Evolutionary conservation across 495 filamentous ascomycete species (phyloP).

Genomic region (Lophiostoma macrostomum): DNA sequence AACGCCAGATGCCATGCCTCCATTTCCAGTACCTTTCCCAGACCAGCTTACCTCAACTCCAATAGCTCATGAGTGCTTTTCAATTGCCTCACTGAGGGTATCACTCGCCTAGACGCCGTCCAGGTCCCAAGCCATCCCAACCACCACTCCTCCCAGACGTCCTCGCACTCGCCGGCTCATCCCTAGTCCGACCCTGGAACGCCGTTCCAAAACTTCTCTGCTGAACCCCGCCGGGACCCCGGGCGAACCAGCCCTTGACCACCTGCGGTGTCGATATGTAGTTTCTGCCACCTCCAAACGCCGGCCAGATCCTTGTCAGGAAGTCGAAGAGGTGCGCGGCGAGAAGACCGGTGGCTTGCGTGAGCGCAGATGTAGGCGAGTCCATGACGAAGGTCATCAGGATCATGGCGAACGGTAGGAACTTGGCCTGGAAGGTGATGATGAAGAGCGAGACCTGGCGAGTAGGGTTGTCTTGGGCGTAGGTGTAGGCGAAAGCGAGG

Average conservation of each 20-base stretch:
- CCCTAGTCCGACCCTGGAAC: constrained; percentile 31
- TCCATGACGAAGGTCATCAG: constrained; percentile 60
- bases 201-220: constrained; percentile 60
- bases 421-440: constrained; percentile 70
- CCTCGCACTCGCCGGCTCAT: constrained; percentile 26
- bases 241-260: constrained; percentile 59
- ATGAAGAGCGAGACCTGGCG: constrained; percentile 68
- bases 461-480: constrained; percentile 75
- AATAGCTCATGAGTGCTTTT: no score
- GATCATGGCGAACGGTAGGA: constrained; percentile 74
- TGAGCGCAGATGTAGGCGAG: constrained; percentile 47
- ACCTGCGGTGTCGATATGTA: constrained; percentile 65
- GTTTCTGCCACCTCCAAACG: constrained; percentile 75
- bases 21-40: no score
- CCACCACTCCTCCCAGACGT: constrained; percentile 37
- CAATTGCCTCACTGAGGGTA: no score
- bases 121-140: constrained; percentile 66
- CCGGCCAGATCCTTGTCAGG: constrained; percentile 74
- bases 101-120: constrained; percentile 60
- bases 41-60: no score
- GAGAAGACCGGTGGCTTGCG: constrained; percentile 66
- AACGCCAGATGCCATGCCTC: no score
- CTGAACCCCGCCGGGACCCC: constrained; percentile 40
- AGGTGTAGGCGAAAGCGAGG: constrained; percentile 76
- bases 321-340: constrained; percentile 87